These are phyloP conservation scores for Peronospora destructor DNA, from an alignment of 352 stramenopile species.

Conservation along the genomic window DNA sequence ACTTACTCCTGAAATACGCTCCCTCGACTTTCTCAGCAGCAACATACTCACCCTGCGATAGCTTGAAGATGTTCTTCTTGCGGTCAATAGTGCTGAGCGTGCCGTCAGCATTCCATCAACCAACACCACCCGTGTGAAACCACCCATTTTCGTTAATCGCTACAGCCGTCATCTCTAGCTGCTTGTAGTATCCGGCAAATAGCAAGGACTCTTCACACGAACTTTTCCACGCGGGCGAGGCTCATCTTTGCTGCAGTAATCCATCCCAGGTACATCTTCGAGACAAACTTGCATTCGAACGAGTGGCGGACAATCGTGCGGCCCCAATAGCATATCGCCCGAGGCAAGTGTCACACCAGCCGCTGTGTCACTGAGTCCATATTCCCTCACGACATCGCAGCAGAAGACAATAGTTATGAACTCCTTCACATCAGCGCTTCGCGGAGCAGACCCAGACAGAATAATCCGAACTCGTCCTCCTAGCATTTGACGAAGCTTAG, in stretches of 20 bases:
- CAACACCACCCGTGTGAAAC: slow-evolving; percentile 97
- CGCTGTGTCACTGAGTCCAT: slow-evolving; percentile 93
- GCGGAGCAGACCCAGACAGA: slow-evolving; percentile 89
- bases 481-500: slow-evolving; percentile 89
- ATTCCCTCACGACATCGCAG: slow-evolving; percentile 90
- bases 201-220: slow-evolving; percentile 70
- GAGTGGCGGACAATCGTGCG: slow-evolving; percentile 90
- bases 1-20: slow-evolving; percentile 88
- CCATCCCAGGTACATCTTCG: slow-evolving; percentile 95
- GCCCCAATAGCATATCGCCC: slow-evolving; percentile 47
- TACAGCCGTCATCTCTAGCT: slow-evolving; percentile 88
- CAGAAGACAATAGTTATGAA: slow-evolving; percentile 94
- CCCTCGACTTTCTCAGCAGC: slow-evolving; percentile 96
- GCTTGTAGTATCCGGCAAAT: slow-evolving; percentile 93
- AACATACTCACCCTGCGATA: slow-evolving; percentile 94
- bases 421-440: slow-evolving; percentile 90
- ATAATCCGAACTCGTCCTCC: slow-evolving; percentile 88
- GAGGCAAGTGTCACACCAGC: slow-evolving; percentile 73
- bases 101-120: slow-evolving; percentile 91
- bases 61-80: slow-evolving; percentile 94
- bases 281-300: slow-evolving; percentile 88
- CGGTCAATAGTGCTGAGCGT: slow-evolving; percentile 88
- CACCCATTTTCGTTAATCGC: slow-evolving; percentile 90
- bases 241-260: slow-evolving; percentile 86
- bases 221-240: slow-evolving; percentile 63